phyloP scores from a whole-genome alignment of 2,329 filamentous ascomycete genomes.

The Colletotrichum orchidophilum region DNA sequence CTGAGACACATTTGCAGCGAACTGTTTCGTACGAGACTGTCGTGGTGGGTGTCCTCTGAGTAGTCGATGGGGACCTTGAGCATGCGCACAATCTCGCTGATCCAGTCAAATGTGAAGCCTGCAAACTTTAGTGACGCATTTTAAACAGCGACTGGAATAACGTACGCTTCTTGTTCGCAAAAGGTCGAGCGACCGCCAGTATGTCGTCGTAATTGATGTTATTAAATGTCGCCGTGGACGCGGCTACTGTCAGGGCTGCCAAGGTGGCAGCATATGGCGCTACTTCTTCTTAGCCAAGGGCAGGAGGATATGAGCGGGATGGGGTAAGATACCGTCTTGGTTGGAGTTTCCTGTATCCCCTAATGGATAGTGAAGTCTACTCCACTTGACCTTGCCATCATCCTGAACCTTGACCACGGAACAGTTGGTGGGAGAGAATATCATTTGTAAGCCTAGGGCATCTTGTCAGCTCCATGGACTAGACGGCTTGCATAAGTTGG shows the following conservation, averaged over 20 bases:
- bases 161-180: slow-evolving; percentile 48
- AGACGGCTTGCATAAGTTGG: background rate
- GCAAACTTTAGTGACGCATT: background rate
- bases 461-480: background rate
- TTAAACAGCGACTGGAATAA: background rate
- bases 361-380: slow-evolving; percentile 59
- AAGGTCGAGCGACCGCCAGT: slow-evolving; percentile 71
- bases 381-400: slow-evolving; percentile 69
- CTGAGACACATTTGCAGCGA: slow-evolving; percentile 80
- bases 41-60: slow-evolving; percentile 76
- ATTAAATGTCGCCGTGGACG: slow-evolving; percentile 55
- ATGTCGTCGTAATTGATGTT: slow-evolving; percentile 74
- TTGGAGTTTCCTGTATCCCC: slow-evolving; percentile 58
- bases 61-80: slow-evolving; percentile 83
- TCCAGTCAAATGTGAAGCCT: slow-evolving; percentile 71
- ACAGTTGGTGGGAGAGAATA: slow-evolving; percentile 68
- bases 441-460: slow-evolving; percentile 63
- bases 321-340: slow-evolving; percentile 54
- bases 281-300: slow-evolving; percentile 40
- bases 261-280: slow-evolving; percentile 66
- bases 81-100: slow-evolving; percentile 73
- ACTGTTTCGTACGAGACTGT: slow-evolving; percentile 77
- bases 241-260: slow-evolving; percentile 66
- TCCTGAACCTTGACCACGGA: slow-evolving; percentile 68
- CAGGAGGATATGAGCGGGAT: slow-evolving; percentile 27